Conservation (phyloP, 441 rosid genomes). For the Croton laevigatus region DNA sequence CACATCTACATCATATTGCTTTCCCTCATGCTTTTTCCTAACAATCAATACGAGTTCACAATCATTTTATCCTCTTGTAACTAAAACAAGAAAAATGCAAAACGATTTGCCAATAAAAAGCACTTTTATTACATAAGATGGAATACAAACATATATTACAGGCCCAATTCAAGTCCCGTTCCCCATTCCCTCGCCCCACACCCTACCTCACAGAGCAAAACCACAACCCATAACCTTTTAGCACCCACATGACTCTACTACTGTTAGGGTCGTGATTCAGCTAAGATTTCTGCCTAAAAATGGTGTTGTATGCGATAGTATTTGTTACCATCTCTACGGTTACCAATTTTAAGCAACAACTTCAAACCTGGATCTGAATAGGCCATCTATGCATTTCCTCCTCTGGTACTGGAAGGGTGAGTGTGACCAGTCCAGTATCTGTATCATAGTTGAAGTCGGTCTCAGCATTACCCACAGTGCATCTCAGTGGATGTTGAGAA, state of each 20-base stretch:
- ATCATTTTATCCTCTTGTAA: background rate
- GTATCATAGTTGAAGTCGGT: slow-evolving; percentile 49
- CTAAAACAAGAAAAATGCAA: background rate
- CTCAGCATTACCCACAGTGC: slow-evolving; percentile 45
- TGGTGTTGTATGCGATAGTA: background rate
- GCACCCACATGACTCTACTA: background rate
- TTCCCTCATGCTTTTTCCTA: too few relatives aligned
- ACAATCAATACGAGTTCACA: background rate
- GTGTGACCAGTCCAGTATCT: slow-evolving; percentile 54
- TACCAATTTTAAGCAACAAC: background rate
- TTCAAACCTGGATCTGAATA: slow-evolving; percentile 57
- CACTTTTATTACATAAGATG: slow-evolving; percentile 15
- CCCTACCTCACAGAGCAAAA: background rate
- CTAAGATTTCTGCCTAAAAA: background rate
- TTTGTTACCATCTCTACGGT: background rate
- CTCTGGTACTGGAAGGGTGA: slow-evolving; percentile 47
- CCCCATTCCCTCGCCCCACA: background rate
- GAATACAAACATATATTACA: background rate
- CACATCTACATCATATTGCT: too few relatives aligned
- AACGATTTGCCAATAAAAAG: background rate
- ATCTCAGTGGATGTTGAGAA: slow-evolving; percentile 64
- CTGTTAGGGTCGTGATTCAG: background rate
- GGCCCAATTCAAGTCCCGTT: background rate
- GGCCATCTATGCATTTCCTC: slow-evolving; percentile 87
- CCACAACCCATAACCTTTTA: background rate